Evolutionary conservation across 208 protist genomes (phyloP), one percentile per base, ranked within the genome.

Genomic region (Trichomonas tenax): DNA sequence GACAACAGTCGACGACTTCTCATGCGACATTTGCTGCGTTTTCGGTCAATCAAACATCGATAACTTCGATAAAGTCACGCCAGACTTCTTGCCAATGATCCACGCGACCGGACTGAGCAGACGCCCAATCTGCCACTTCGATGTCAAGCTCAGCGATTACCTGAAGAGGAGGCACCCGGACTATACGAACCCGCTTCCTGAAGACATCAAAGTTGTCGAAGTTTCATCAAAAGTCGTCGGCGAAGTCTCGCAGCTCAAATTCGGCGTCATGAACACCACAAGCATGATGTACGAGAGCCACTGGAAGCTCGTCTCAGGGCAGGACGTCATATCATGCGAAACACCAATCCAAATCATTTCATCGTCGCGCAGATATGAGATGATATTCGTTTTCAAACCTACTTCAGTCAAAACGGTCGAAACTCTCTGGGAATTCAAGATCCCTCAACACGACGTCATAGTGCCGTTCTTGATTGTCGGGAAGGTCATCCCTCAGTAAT

Each of bases 111-210:
- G 98, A 26, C 96, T 96, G 15, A 97, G 97, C 23, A 97, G 98
- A 96, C 98, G 98, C 96, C 99, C 99, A 11, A 97, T 99, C 31
- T 98, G 99, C 95, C 99, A 99, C 97, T 98, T 99, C 96, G 98
- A 99, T 58, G 96, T 99, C 11, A 97, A 97, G 0, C 96, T 97
- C 14, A 98, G 97, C 45, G 98, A 99, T 97, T 99, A 99, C 96
- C 97, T 99, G 11, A 89, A 41, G 21, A 95, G 98, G 48, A 97
- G 98, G 44, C 86, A 93, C 46, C 21, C 44, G 10, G 86, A 93
- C 46, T 93, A 93, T 38, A 93, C 40, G 4, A 49, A 93, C 51
- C 44, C 6, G 26, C 31, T 93, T 15, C 44, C 86, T 38, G 26
- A 34, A 38, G 44, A 93, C 46, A 36, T 51, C 14, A 48, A 51